A percentile compares a stretch with the other conserved stretches of the same genome.
phyloP scores from a whole-genome alignment of 495 filamentous ascomycete species.

The Penicillium goetzii region DNA sequence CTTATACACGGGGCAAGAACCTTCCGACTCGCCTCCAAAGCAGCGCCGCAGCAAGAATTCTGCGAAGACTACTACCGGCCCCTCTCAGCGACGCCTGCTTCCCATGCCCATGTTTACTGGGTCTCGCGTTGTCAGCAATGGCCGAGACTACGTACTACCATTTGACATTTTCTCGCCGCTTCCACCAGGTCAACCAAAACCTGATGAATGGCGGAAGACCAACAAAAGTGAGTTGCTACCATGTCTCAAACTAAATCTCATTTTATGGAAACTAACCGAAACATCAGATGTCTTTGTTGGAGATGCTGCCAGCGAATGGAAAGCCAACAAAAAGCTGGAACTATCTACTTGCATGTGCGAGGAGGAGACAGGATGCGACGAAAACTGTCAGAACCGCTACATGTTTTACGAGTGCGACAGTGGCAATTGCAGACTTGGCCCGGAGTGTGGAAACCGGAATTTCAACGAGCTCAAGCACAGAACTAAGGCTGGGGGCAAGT shows the following conservation, averaged over 20 bases:
- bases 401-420: conserved; percentile 98
- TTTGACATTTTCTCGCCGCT: conserved; percentile 88
- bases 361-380: conserved; percentile 77
- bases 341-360: conserved; percentile 81
- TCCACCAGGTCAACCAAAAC: conserved; percentile 83
- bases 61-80: conserved; percentile 48
- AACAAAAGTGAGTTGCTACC: conserved; percentile 72
- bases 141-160: conserved; percentile 83
- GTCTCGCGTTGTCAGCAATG: conserved; percentile 60
- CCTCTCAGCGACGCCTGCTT: conserved; percentile 50
- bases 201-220: conserved; percentile 85
- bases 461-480: conserved; percentile 80
- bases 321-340: conserved; percentile 72
- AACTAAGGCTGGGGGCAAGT: conserved; percentile 77
- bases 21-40: conserved; percentile 62
- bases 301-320: conserved; percentile 84
- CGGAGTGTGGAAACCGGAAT: conserved; percentile 79
- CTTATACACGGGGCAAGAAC: conserved; percentile 86
- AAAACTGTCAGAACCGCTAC: conserved; percentile 88
- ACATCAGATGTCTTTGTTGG: conserved; percentile 84
- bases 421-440: conserved; percentile 79
- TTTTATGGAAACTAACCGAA: conserved; percentile 24
- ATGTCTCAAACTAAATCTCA: background rate
- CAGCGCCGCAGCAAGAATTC: conserved; percentile 62
- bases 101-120: conserved; percentile 73